These are phyloP conservation scores for Trichoderma lentiforme DNA, from an alignment of 2,329 filamentous ascomycete genomes.

Conservation along the genomic window DNA sequence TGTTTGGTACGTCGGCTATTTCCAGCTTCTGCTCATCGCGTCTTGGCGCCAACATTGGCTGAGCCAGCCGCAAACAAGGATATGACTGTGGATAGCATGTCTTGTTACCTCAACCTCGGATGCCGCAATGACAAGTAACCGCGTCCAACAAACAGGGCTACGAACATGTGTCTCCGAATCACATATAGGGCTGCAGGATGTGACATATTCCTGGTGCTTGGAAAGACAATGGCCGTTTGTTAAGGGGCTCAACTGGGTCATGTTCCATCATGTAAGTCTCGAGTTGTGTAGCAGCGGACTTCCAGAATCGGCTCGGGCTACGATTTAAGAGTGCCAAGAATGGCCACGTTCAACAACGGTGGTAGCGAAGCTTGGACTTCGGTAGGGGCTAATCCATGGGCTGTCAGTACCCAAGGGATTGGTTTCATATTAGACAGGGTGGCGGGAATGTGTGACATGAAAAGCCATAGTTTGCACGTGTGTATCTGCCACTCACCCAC, in stretches of 20 bases:
- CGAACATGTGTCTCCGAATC: not conserved
- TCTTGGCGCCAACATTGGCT: conserved; percentile 8
- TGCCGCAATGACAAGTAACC: not conserved
- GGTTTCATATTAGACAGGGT: not conserved
- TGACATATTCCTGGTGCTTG: not conserved
- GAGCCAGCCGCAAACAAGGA: conserved; percentile 1
- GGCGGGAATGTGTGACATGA: not conserved
- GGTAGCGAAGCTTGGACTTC: not conserved
- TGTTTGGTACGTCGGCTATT: not conserved
- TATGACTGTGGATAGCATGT: not conserved
- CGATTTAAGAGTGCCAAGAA: not conserved
- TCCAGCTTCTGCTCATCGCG: not conserved
- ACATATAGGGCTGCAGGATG: not conserved
- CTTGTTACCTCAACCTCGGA: not conserved
- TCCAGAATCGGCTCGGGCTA: not conserved
- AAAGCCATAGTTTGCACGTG: not conserved
- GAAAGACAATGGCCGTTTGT: not conserved
- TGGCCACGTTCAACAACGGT: not conserved
- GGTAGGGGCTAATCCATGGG: not conserved
- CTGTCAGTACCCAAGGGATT: not conserved
- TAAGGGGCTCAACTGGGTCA: not conserved
- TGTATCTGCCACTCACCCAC: not conserved
- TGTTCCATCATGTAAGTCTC: not conserved
- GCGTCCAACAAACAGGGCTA: not conserved
- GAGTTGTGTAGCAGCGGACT: not conserved